These are phyloP conservation scores for Phragmites australis DNA, from an alignment of 176 grass and related monocot genomes.

Conservation along the genomic window DNA sequence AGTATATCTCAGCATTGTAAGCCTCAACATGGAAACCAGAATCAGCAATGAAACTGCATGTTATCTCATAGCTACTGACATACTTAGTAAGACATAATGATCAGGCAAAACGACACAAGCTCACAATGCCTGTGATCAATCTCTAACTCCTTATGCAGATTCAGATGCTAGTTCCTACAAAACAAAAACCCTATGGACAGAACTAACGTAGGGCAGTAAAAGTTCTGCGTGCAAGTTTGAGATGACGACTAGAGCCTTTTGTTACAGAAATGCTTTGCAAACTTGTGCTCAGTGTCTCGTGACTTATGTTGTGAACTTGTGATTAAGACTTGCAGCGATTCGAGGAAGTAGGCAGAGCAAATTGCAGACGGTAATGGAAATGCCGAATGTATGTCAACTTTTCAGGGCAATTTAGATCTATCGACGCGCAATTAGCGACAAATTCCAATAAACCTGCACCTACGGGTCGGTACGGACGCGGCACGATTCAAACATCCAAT, in stretches of 20 bases:
- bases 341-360: slow-evolving; percentile 5
- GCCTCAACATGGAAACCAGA: background rate
- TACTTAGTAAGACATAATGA: background rate
- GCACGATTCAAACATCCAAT: background rate
- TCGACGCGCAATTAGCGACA: background rate
- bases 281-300: background rate
- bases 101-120: background rate
- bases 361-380: background rate
- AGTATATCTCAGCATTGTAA: background rate
- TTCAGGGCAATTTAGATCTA: background rate
- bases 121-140: background rate
- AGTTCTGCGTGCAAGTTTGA: background rate
- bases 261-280: background rate
- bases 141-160: background rate
- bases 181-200: background rate
- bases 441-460: background rate
- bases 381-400: slow-evolving; percentile 21
- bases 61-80: background rate
- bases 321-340: background rate
- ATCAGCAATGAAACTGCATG: background rate
- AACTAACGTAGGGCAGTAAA: background rate
- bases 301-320: background rate
- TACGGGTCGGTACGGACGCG: background rate
- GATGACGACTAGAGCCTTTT: background rate
- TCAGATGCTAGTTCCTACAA: background rate